Conservation (phyloP, 2,329 filamentous ascomycete species). For the Ophiostoma sp. region DNA sequence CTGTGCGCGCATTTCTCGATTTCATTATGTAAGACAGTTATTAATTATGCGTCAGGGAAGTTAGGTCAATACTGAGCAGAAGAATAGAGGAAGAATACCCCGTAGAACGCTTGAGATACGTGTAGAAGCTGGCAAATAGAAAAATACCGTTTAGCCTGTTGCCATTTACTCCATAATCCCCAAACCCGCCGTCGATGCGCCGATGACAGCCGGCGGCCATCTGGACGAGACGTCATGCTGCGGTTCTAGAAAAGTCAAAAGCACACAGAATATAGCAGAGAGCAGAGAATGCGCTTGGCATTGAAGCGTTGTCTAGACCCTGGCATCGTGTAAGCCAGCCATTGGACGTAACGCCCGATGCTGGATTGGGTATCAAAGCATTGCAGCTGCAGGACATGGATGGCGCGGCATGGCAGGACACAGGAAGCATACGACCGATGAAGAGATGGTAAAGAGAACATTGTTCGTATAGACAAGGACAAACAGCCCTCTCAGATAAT, state of each 20-base stretch:
- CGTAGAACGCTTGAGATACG: not conserved
- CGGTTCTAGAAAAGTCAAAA: not conserved
- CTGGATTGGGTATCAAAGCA: not conserved
- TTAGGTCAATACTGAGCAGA: not conserved
- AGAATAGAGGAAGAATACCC: not conserved
- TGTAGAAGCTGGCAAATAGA: not conserved
- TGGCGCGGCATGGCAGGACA: not conserved
- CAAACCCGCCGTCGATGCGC: not conserved
- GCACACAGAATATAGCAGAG: not conserved
- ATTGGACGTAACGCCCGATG: not conserved
- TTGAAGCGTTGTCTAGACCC: not conserved
- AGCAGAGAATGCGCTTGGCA: not conserved
- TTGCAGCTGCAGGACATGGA: not conserved
- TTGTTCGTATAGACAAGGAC: constrained; percentile 1
- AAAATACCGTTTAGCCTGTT: not conserved
- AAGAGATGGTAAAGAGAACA: not conserved
- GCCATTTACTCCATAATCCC: not conserved
- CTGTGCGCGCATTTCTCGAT: not conserved
- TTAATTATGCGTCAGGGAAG: not conserved
- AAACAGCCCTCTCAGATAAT: not conserved
- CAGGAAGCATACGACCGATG: not conserved
- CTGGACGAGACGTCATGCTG: not conserved
- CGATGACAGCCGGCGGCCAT: not conserved
- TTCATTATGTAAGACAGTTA: not conserved
- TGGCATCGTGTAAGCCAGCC: not conserved